These are phyloP conservation scores for Teunomyces atbi DNA, from an alignment of 805 yeast genomes.

Conservation along the genomic window DNA sequence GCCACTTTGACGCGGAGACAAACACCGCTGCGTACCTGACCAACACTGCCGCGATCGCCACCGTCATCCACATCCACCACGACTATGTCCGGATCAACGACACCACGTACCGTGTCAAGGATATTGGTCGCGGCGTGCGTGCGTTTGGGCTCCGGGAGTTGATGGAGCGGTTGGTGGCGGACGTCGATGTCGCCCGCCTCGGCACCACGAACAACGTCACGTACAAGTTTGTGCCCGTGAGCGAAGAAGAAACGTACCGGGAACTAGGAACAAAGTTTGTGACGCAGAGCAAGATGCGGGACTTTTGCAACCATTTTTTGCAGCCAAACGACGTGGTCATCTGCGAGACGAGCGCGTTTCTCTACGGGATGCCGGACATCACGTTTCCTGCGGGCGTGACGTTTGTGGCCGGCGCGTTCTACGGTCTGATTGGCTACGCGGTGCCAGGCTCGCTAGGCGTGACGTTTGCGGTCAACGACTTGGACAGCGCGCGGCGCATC, in stretches of 20 bases:
- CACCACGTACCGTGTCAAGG: conserved; percentile 20
- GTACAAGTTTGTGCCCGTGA: conserved; percentile 12
- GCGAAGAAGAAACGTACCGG: conserved; percentile 3
- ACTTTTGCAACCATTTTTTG: conserved; percentile 36
- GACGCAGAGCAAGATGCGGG: conserved; percentile 35
- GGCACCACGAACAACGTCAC: conserved; percentile 14
- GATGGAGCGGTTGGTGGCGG: conserved; percentile 25
- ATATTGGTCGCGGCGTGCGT: conserved; percentile 20
- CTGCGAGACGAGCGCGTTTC: conserved; percentile 80
- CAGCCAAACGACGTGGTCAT: conserved; percentile 69
- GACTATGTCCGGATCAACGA: conserved; percentile 41
- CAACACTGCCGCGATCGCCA: conserved; percentile 20
- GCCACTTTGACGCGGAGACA: conserved; percentile 48
- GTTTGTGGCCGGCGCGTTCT: conserved; percentile 67
- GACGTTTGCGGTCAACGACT: conserved; percentile 66
- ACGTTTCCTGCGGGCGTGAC: conserved; percentile 54
- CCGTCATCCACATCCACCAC: conserved; percentile 38
- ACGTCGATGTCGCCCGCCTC: not conserved
- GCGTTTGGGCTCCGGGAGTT: conserved; percentile 31
- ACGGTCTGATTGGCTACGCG: conserved; percentile 85
- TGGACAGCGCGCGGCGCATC: conserved; percentile 50
- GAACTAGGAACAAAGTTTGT: conserved; percentile 12
- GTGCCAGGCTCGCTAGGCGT: conserved; percentile 85
- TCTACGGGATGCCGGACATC: conserved; percentile 72
- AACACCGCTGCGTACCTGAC: conserved; percentile 25